These are phyloP conservation scores for Medicago truncatula DNA, from an alignment of 306 rosid species.

Conservation along the genomic window MtrunA17r5.0-ANR NC_053043.1:17395001-17395500, in stretches of 20 bases:
- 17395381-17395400: constrained; percentile 67
- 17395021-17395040: too few species aligned
- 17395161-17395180: too few species aligned
- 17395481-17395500: neutral
- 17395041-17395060: too few species aligned
- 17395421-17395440: constrained; percentile 10
- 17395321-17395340: constrained; percentile 47
- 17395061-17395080: too few species aligned
- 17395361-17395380: constrained; percentile 91
- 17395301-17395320: constrained; percentile 12
- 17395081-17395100: too few species aligned
- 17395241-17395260: neutral
- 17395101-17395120: too few species aligned
- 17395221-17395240: neutral
- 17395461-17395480: constrained; percentile 3
- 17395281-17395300: neutral
- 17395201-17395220: neutral
- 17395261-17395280: neutral
- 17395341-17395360: constrained; percentile 82
- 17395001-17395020: too few species aligned
- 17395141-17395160: too few species aligned
- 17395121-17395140: too few species aligned
- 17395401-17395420: constrained; percentile 34
- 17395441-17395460: constrained; percentile 13
- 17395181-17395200: neutral